Evolutionary conservation across 2,329 filamentous ascomycete genomes (phyloP), one percentile per base, ranked within the genome.

Genomic region (Proliferodiscus dingleyae): DNA sequence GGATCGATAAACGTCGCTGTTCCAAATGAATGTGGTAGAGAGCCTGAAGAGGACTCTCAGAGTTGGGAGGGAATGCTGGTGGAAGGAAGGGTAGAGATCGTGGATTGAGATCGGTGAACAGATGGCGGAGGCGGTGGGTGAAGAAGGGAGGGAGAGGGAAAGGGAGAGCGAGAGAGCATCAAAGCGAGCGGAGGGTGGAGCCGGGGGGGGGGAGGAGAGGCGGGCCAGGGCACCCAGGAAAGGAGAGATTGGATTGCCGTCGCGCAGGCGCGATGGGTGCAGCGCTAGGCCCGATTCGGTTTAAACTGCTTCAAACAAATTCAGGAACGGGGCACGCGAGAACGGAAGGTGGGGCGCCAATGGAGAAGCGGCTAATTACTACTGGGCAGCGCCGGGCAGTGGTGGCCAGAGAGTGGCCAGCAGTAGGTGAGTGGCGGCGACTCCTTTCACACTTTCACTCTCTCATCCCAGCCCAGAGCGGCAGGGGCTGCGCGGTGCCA

Each of bases 21-120:
- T 64, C 61, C 61, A 64, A 64, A 64, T 50, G 62, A 64, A 61
- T 63, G 62, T 64, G 61, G 56, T 61, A 59, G 61, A 64, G 61
- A 61, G 60, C 49, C 56, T 21, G 13, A 10, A 18, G 10, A 41
- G 52, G 51, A 57, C 56, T 59, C 60, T 62, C 59, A 56, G 47
- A 61, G 59, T 61, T 61, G 59, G 58, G 53, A 57, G 49, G 60
- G 58, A 62, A 61, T 58, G 55, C 51, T 59, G 49, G 42, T 44
- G 33, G 46, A 47, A 40, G 34, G 38, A 49, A 41, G 50, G 45
- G 47, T 45, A 45, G 29, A 43, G 37, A 38, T 37, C 46, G 50
- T 41, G 47, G 48, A 39, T 41, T 43, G 46, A 55, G 45, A 54
- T 46, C 41, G 46, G 48, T 34, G 45, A 32, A 40, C 45, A 50